Base-by-base conservation (phyloP, 208 protist species). In the Leishmania amazonensis region DNA sequence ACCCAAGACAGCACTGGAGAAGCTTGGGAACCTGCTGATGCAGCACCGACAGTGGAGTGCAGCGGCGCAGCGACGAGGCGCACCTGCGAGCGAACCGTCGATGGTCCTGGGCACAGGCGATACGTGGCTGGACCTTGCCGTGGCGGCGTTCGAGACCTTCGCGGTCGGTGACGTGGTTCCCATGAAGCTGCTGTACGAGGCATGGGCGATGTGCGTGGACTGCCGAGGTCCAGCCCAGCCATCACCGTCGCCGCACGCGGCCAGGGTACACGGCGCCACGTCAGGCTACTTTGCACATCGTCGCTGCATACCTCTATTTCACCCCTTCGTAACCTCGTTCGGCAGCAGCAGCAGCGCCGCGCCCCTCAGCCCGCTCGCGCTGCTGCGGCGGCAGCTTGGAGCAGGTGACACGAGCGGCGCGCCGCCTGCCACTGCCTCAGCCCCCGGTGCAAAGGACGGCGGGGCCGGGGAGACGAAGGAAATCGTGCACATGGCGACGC, bases 401-500 rank as follows among this genome's bases (percentile, higher is more conserved):
- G 21, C 31, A 35, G 19, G 58, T 19, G 7, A 6, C 45, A 15
- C 35, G 1, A 42, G 72, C 42, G 31, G 28, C 80, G 45, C 78
- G 71, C 15, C 35, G 79, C 24, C 57, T 8, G 28, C 19, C 1
- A 3, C 68, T 35, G 3, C 8, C 45, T 19, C 67, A 45, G 3
- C n/a, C 28, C 5, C 45, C 24, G 51, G n/a, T 24, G 28, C 49
- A 8, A 28, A 31, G 11, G 47, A 3, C 31, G 28, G 8, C n/a
- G 54, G 6, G 28, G 35, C n/a, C 38, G 38, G 31, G 3, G 19
- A 31, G 57, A 57, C 8, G 40, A 67, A 42, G 51, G 62, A 49
- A 76, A 76, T 84, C 15, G 11, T 84, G 53, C 42, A 78, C 80
- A 79, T 96, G 86, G 87, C 86, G 3, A 83, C 80, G 3, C 83